Percentiles rank a stretch among this genome's conserved stretches.
Evolutionary conservation across 1,284 basidiomycete genomes (phyloP).

Genomic region (Moniliophthora roreri): DNA sequence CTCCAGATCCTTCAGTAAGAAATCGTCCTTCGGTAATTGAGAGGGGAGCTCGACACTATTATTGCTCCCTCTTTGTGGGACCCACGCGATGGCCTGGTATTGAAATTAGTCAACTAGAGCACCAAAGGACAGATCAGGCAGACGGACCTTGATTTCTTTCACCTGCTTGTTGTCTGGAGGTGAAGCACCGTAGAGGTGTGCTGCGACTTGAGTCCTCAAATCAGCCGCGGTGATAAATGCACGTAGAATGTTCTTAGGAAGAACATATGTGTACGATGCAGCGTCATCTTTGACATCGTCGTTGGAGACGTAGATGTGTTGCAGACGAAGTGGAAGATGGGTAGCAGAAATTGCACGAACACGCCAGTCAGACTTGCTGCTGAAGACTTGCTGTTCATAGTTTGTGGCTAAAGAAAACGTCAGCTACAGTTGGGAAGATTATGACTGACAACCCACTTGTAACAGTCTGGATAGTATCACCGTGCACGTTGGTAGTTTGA

Average conservation of each 20-base stretch:
- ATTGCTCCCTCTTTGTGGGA: conserved; percentile 96
- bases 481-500: conserved; percentile 96
- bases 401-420: conserved; percentile 67
- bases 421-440: too few relatives aligned
- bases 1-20: conserved; percentile 91
- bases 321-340: conserved; percentile 92
- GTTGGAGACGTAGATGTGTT: conserved; percentile 98
- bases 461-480: conserved; percentile 94
- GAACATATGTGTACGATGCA: conserved; percentile 90
- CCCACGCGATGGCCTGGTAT: conserved; percentile 83
- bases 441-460: conserved; percentile 86
- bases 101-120: conserved; percentile 8
- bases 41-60: conserved; percentile 88
- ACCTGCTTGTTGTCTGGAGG: conserved; percentile 98
- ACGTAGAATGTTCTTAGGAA: conserved; percentile 96
- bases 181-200: conserved; percentile 89
- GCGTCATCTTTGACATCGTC: conserved; percentile 99
- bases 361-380: conserved; percentile 99
- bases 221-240: conserved; percentile 95
- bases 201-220: conserved; percentile 94
- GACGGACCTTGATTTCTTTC: conserved; percentile 88
- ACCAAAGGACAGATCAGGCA: not conserved
- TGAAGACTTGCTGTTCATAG: conserved; percentile 97
- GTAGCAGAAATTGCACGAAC: conserved; percentile 95
- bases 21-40: conserved; percentile 90